Conservation (phyloP, 2,329 filamentous ascomycete genomes). For the Pyricularia sp. region DNA sequence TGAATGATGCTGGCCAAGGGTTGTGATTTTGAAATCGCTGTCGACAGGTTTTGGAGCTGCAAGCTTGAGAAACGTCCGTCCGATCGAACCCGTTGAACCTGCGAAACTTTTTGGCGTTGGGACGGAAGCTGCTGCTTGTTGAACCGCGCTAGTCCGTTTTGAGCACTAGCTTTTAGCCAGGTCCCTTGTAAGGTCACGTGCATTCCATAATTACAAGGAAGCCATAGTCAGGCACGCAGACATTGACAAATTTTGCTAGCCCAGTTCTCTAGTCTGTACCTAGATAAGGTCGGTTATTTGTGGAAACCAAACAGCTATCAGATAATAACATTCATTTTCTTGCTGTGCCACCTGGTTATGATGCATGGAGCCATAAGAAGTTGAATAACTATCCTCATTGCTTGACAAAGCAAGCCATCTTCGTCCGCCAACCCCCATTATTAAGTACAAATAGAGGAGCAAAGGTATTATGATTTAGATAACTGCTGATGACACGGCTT, state of each 20-base stretch:
- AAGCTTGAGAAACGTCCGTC: not conserved
- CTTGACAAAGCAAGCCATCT: not conserved
- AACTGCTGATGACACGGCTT: not conserved
- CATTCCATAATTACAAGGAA: not conserved
- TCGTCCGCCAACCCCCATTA: not conserved
- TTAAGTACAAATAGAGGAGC: not conserved
- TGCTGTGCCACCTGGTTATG: too few relatives aligned
- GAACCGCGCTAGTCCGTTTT: conserved; percentile 24
- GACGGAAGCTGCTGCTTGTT: conserved; percentile 24
- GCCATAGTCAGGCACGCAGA: not conserved
- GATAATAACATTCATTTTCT: too few relatives aligned
- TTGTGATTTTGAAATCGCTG: conserved; percentile 2
- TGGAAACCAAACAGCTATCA: too few relatives aligned
- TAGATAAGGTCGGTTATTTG: not conserved
- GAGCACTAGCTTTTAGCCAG: not conserved
- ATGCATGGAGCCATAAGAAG: too few relatives aligned
- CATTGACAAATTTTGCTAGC: not conserved
- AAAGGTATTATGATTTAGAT: not conserved
- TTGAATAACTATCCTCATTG: not conserved
- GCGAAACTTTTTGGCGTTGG: conserved; percentile 7
- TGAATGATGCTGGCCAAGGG: not conserved
- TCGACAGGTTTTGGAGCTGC: not conserved
- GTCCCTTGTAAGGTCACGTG: not conserved
- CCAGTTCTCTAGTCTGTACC: not conserved
- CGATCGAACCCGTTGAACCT: not conserved